These are phyloP conservation scores for Crataegus laevigata DNA, from an alignment of 306 rosid species.

Conservation along the genomic window DNA sequence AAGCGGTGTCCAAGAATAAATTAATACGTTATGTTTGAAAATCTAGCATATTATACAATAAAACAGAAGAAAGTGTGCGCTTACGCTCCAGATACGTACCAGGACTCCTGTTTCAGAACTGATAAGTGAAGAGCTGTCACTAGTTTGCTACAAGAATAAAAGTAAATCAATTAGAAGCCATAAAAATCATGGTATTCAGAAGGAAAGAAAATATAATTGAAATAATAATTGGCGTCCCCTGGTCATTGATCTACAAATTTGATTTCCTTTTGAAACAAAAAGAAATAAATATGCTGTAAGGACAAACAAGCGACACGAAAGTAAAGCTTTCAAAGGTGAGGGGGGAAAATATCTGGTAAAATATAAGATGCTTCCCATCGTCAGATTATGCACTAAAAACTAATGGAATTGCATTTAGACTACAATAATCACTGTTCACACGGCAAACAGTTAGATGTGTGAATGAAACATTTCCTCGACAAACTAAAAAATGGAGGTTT, in stretches of 20 bases:
- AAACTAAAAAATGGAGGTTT: background rate
- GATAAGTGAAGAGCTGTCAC: constrained; percentile 53
- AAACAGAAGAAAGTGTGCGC: background rate
- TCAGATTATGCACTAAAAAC: background rate
- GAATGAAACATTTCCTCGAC: background rate
- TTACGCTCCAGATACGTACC: constrained; percentile 37
- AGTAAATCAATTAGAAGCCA: constrained; percentile 15
- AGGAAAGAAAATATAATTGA: no score
- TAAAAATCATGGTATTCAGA: constrained; percentile 5
- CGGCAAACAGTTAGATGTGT: background rate
- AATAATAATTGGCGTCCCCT: no score
- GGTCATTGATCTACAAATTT: no score
- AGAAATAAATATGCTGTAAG: no score
- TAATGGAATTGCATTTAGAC: background rate
- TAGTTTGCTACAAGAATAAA: constrained; percentile 50
- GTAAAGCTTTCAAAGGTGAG: background rate
- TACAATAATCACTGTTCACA: background rate
- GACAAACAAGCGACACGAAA: no score
- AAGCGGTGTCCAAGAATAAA: background rate
- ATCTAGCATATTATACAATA: background rate
- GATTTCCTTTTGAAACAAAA: no score
- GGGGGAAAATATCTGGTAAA: background rate
- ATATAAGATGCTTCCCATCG: background rate
- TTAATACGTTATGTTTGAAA: background rate
- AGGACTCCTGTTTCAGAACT: constrained; percentile 61